Conservation (phyloP, 129 eudicot genomes). For the Arctium minus region DNA sequence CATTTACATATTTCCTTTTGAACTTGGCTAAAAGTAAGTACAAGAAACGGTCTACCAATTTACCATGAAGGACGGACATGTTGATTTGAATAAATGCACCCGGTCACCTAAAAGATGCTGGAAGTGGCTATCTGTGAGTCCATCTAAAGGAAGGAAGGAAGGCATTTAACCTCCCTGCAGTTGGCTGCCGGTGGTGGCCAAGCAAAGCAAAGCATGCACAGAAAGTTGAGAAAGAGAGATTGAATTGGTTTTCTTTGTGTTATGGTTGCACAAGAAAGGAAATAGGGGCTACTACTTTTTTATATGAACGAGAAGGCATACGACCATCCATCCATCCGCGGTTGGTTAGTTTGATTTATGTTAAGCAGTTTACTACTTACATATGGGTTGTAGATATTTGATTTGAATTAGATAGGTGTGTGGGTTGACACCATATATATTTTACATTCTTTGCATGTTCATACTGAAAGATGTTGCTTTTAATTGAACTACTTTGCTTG, state of each 20-base stretch:
- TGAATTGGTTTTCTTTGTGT: too few relatives aligned
- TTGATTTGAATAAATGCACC: conserved; percentile 10
- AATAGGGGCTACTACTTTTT: neutral
- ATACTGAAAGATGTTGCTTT: conserved; percentile 3
- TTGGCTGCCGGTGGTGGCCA: conserved; percentile 19
- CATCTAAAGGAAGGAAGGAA: neutral
- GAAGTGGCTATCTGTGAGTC: neutral
- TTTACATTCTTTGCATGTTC: neutral
- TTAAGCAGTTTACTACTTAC: conserved; percentile 2
- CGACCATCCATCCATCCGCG: neutral
- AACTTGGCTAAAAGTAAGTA: conserved; percentile 62
- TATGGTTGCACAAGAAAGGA: neutral
- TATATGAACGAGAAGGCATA: neutral
- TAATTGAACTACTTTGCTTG: neutral
- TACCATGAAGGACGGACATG: neutral
- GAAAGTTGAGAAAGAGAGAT: neutral
- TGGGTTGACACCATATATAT: neutral
- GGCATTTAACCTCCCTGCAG: neutral
- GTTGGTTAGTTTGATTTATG: conserved; percentile 1
- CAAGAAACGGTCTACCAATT: conserved; percentile 33
- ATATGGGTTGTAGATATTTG: conserved; percentile 28
- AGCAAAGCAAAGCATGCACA: neutral
- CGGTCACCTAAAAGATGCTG: conserved; percentile 1
- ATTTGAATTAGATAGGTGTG: conserved; percentile 10
- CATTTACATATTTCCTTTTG: conserved; percentile 85